Conservation (phyloP, 306 rosid species). For the Oxytropis ochrocephala region DNA sequence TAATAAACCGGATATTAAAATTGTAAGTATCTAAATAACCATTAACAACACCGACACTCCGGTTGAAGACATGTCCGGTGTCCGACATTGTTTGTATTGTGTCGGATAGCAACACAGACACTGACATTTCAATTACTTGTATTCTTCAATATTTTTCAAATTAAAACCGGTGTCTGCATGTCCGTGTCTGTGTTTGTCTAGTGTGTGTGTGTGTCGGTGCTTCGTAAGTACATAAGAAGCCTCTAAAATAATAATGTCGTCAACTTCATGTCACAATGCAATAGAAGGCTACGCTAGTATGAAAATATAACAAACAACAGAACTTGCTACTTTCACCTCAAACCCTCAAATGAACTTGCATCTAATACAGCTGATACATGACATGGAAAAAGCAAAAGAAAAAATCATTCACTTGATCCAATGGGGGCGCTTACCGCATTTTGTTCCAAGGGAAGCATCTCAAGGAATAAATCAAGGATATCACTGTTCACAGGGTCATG, state of each 20-base stretch:
- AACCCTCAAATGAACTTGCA: not conserved
- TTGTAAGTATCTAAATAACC: not conserved
- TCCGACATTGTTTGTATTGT: too few species aligned
- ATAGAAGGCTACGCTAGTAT: not conserved
- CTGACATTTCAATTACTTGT: too few species aligned
- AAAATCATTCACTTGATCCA: not conserved
- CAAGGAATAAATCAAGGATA: constrained; percentile 69
- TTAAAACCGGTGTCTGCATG: too few species aligned
- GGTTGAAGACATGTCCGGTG: too few species aligned
- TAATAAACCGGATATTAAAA: not conserved
- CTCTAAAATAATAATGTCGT: too few species aligned
- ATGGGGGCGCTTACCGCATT: constrained; percentile 55
- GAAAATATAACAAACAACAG: not conserved
- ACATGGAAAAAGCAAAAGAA: not conserved
- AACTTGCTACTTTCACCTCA: not conserved
- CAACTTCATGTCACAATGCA: too few species aligned
- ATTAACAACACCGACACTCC: not conserved
- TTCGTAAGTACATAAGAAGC: too few species aligned
- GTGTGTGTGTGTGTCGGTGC: too few species aligned
- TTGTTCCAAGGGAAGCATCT: constrained; percentile 63
- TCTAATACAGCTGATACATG: not conserved
- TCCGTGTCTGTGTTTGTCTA: too few species aligned
- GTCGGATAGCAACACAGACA: too few species aligned
- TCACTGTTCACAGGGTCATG: constrained; percentile 71
- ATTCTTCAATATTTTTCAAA: too few species aligned